Evolutionary conservation across 495 filamentous ascomycete genomes (phyloP), one percentile per base, ranked within the genome.

Genomic region (Aspergillus sclerotiicarbonarius): DNA sequence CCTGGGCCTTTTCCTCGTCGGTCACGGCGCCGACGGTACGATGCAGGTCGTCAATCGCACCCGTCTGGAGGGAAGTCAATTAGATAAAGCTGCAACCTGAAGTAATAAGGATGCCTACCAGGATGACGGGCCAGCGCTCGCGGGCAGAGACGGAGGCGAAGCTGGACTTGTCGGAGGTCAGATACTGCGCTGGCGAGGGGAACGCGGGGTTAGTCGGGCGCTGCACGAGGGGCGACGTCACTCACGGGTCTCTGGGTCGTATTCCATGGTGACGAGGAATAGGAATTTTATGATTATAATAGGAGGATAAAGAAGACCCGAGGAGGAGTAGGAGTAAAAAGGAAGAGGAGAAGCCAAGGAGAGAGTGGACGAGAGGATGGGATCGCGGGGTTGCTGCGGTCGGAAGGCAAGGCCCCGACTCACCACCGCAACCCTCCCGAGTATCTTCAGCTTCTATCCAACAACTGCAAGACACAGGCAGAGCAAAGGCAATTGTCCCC

Each of bases 41-140:
- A 73, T 96, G 92, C 19, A 93, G 80, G 69, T 98, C 92, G 69
- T 98, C 93, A 69, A 98, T 96, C 29, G 89, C 92, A 71, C 91
- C 85, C 16, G 94, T 98, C 92, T 97, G 63, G 44, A 12, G 47
- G 32, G 18, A 43, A 29, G 20, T 41, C 19, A 35, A 18, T 29
- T 35, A 32, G 39, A 9, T 19, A 15, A 41, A n/a, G 7, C 47
- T 44, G 48, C 35, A 15, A 18, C 25, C 4, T 2, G 18, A 21
- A 6, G 6, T n/a, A 15, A 9, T 4, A 6, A 29, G 9, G 20
- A 18, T 55, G 65, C 84, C 66, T 61, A 96, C 92, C 49, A 98
- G 71, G 67, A 98, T 98, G 43, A 96, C 80, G 8, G 94, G 94
- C 94, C 94, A 98, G 67, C 94, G 82, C 43, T 92, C 87, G 60